Evolutionary conservation across 2,329 filamentous ascomycete genomes (phyloP), one percentile per base, ranked within the genome.

Genomic region (Pseudogymnoascus sp.): DNA sequence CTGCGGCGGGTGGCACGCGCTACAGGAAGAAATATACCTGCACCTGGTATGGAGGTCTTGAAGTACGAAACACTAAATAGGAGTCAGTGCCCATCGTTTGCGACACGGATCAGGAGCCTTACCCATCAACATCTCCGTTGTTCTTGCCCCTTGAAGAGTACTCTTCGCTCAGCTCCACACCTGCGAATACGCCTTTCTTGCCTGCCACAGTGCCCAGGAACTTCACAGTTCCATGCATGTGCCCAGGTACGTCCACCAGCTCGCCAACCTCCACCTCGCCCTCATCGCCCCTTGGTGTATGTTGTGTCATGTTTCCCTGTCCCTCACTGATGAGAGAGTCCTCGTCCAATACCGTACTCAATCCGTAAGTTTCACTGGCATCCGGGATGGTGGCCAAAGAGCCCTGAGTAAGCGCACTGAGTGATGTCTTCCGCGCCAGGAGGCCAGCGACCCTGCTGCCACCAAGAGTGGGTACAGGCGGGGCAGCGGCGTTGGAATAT

Each of bases 81-180:
- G 57, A 63, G 70, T 70, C 70, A 69, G 73, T 65, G 68, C 68
- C 25, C 41, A 39, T 41, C 36, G 45, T 45, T 63, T 57, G 34
- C 48, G 64, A 67, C 37, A 65, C 48, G 60, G 62, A 63, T 66
- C 65, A 25, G 68, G 69, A 68, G 68, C 73, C 85, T 77, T 82
- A 93, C 90, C 93, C 95, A 70, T 98, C 93, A 63, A 98, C 95
- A 75, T 96, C 93, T 68, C 95, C 95, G 72, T 85, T 96, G 74
- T 99, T 99, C 81, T 99, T 99, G 36, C 95, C 95, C 73, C 89
- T 85, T 62, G 82, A 77, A 36, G 92, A 90, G 79, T 89, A 96
- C 69, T 96, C 90, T 62, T 85, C 80, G 71, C 88, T 86, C 67
- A 99, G 81, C 77, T 99, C 95, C 37, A 99, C 90, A 54, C 95